A percentile compares a stretch with the other conserved stretches of the same genome.
These are phyloP conservation scores for Brassica cretica DNA, from an alignment of 345 rosid species.

Conservation along the genomic window DNA sequence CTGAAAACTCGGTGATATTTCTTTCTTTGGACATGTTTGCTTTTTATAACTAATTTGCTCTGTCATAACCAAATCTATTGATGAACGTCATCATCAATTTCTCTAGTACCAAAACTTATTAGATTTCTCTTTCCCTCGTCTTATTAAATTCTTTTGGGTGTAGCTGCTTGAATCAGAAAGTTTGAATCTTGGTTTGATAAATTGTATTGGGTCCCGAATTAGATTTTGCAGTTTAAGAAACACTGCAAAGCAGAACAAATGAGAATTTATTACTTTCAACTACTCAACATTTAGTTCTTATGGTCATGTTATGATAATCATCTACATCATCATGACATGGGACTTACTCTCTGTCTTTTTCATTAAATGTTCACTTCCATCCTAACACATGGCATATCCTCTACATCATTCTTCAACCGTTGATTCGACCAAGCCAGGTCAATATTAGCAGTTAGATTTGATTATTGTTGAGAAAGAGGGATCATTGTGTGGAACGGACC, in stretches of 20 bases:
- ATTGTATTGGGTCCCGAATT: slow-evolving; percentile 12
- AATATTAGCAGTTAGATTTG: slow-evolving; percentile 14
- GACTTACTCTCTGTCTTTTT: slow-evolving; percentile 18
- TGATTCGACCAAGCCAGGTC: not conserved
- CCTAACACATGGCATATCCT: slow-evolving; percentile 30
- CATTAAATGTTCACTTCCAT: slow-evolving; percentile 30
- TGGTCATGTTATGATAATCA: slow-evolving; percentile 24
- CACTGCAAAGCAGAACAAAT: slow-evolving; percentile 23
- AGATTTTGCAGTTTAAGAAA: slow-evolving; percentile 25
- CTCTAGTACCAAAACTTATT: slow-evolving; percentile 17
- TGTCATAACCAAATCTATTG: slow-evolving; percentile 27
- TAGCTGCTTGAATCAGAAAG: slow-evolving; percentile 29
- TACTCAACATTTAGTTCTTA: slow-evolving; percentile 22
- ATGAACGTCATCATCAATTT: slow-evolving; percentile 18
- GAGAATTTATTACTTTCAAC: slow-evolving; percentile 35
- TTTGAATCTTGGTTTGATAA: slow-evolving; percentile 25
- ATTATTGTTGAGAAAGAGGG: not conserved
- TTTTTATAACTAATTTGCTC: slow-evolving; percentile 9
- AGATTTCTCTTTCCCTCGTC: slow-evolving; percentile 13
- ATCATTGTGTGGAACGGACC: slow-evolving; percentile 28
- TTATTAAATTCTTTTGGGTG: slow-evolving; percentile 20
- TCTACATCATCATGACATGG: slow-evolving; percentile 28
- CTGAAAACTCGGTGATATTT: slow-evolving; percentile 19
- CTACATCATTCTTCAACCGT: slow-evolving; percentile 18
- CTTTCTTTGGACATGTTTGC: slow-evolving; percentile 30